Evolutionary conservation across 2,329 filamentous ascomycete species (phyloP).

Genomic region (Alternaria rosae): DNA sequence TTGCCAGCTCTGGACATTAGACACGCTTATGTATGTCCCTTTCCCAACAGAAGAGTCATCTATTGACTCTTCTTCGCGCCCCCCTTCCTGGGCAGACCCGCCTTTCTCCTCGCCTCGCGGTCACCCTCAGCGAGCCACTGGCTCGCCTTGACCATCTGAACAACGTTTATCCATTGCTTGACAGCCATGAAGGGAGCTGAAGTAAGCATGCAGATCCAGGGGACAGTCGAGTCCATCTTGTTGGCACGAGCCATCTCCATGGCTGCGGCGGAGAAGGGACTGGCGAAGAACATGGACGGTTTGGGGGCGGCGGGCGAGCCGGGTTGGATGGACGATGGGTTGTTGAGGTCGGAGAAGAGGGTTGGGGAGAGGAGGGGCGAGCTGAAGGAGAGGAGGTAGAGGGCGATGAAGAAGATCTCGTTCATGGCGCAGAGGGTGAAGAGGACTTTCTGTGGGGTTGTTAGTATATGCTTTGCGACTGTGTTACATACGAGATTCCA

Average conservation of each 20-base stretch:
- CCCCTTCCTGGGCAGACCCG: slow-evolving; percentile 49
- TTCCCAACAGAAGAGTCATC: not conserved
- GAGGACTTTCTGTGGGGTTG: slow-evolving; percentile 73
- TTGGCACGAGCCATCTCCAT: slow-evolving; percentile 91
- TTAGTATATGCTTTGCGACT: slow-evolving; percentile 17
- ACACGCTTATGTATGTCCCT: not conserved
- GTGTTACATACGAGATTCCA: not conserved
- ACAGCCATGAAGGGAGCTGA: slow-evolving; percentile 86
- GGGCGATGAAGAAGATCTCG: slow-evolving; percentile 96
- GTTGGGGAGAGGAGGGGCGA: slow-evolving; percentile 88
- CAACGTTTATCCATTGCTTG: slow-evolving; percentile 93
- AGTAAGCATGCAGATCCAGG: slow-evolving; percentile 81
- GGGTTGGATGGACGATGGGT: slow-evolving; percentile 62
- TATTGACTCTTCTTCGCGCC: slow-evolving; percentile 36
- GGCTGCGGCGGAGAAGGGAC: slow-evolving; percentile 89
- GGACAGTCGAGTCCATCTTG: slow-evolving; percentile 70
- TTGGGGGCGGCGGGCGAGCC: slow-evolving; percentile 73
- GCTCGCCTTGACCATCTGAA: slow-evolving; percentile 93
- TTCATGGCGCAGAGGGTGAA: slow-evolving; percentile 92
- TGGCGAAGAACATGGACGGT: slow-evolving; percentile 79
- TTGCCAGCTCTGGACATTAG: not conserved
- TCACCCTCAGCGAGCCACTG: slow-evolving; percentile 95
- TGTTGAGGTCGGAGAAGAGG: slow-evolving; percentile 69
- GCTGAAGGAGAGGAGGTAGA: slow-evolving; percentile 97
- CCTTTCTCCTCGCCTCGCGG: slow-evolving; percentile 64